Evolutionary conservation across 768 basidiomycete genomes (phyloP).

Genomic region (Lactifluus subvellereus): DNA sequence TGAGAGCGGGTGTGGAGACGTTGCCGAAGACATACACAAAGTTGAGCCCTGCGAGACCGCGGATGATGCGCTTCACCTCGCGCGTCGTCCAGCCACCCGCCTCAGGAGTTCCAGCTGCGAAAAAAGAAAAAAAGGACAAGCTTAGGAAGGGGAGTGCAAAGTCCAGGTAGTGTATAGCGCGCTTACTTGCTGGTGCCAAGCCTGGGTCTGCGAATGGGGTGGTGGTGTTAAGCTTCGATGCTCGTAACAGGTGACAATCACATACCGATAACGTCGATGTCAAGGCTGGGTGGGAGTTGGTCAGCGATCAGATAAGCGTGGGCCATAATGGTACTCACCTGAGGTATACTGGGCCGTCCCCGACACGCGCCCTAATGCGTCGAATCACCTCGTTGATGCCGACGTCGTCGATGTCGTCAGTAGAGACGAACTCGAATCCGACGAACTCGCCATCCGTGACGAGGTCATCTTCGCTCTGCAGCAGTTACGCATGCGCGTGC

Average conservation of each 20-base stretch:
- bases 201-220: constrained; percentile 53
- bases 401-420: constrained; percentile 78
- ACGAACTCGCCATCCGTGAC: constrained; percentile 56
- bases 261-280: constrained; percentile 77
- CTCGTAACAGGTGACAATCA: not conserved
- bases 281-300: constrained; percentile 41
- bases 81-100: constrained; percentile 81
- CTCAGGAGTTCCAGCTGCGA: constrained; percentile 74
- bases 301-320: too few species aligned
- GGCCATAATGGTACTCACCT: constrained; percentile 33
- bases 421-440: constrained; percentile 74
- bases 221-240: not conserved
- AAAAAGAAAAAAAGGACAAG: not conserved
- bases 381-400: constrained; percentile 65
- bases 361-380: constrained; percentile 66
- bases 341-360: constrained; percentile 70
- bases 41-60: constrained; percentile 73
- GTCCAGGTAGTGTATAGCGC: not conserved
- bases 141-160: not conserved
- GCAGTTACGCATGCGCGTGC: too few species aligned
- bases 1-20: not conserved
- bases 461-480: constrained; percentile 55
- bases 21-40: constrained; percentile 52
- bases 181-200: constrained; percentile 54
- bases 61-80: constrained; percentile 73